Conservation (phyloP, 257 asterid species). For the Linderniella brevidens region DNA sequence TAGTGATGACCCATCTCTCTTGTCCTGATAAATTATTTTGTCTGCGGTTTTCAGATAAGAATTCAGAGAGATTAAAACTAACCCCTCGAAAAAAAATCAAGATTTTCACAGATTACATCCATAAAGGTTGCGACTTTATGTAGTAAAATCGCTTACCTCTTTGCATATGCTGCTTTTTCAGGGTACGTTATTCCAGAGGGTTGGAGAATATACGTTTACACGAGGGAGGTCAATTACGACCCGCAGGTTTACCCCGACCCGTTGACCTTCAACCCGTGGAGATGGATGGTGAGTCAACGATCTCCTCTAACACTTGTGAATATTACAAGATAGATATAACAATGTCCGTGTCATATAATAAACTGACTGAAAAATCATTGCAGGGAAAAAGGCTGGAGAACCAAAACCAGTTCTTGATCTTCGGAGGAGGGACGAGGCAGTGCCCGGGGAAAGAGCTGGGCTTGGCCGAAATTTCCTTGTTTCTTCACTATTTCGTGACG, state of each 20-base stretch:
- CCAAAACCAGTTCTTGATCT: constrained; percentile 59
- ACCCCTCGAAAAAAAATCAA: constrained; percentile 11
- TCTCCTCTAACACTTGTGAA: no score
- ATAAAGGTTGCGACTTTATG: constrained; percentile 8
- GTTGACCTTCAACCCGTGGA: constrained; percentile 74
- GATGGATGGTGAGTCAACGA: constrained; percentile 82
- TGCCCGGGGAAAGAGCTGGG: constrained; percentile 99
- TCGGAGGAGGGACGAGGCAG: constrained; percentile 93
- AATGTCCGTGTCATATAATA: no score
- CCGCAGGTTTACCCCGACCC: constrained; percentile 79
- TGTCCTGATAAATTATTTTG: constrained; percentile 29
- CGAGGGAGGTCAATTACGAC: constrained; percentile 77
- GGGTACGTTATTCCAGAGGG: constrained; percentile 79
- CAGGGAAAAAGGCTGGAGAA: constrained; percentile 66
- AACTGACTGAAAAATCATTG: no score
- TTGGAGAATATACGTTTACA: constrained; percentile 85
- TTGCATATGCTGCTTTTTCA: constrained; percentile 18
- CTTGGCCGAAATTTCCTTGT: constrained; percentile 81
- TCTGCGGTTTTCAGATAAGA: constrained; percentile 27
- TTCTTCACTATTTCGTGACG: constrained; percentile 92
- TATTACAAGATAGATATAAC: no score
- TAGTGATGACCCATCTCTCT: constrained; percentile 25
- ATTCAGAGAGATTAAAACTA: constrained; percentile 14
- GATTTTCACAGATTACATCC: constrained; percentile 14
- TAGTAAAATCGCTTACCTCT: constrained; percentile 6